Evolutionary conservation across 1,284 basidiomycete genomes (phyloP), one percentile per base, ranked within the genome.

Genomic region (Cryptococcus floricola): DNA sequence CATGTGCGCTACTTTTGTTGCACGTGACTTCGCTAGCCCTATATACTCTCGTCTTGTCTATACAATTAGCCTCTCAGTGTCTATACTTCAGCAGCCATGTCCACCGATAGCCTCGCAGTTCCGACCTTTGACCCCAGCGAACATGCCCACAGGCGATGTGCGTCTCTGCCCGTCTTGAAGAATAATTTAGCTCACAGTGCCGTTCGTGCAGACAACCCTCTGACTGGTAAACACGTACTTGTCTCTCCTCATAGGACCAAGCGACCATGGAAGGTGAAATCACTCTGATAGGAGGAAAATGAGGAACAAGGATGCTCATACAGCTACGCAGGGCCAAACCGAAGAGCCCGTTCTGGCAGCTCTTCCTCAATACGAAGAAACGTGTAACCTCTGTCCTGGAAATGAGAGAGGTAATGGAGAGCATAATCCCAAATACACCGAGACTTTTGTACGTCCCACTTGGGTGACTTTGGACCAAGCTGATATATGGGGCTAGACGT

Each of bases 301-400:
- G 46, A 34, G 49, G 42, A 31, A 6, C n/a, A 18, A 7, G 19
- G 47, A 4, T 47, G 45, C 39, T 51, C 19, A 25, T 19, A 43
- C 28, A 9, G 13, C 27, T 9, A 18, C 16, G 28, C 81, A 87
- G 53, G 91, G 91, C 28, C 90, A 94, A 71, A 84, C 85, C 1
- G 91, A 95, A 65, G 76, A 84, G 1, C 80, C 85, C 0, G 81
- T 85, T 57, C 54, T 80, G 2, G 64, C 77, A 6, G 69, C 76
- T 39, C 79, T 88, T 2, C 88, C 88, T 0, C 59, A 81, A 41
- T 86, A 92, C 71, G 93, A 96, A 67, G 80, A 84, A 5, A 77
- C 81, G 41, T 98, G 94, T 71, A 95, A 92, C 74, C 84, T 97
- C 44, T 98, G 94, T 68, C 93, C 94, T 0, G 86, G 91, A 16